Conservation (phyloP, 306 rosid species). For the Cyclanthera cordifolia region DNA sequence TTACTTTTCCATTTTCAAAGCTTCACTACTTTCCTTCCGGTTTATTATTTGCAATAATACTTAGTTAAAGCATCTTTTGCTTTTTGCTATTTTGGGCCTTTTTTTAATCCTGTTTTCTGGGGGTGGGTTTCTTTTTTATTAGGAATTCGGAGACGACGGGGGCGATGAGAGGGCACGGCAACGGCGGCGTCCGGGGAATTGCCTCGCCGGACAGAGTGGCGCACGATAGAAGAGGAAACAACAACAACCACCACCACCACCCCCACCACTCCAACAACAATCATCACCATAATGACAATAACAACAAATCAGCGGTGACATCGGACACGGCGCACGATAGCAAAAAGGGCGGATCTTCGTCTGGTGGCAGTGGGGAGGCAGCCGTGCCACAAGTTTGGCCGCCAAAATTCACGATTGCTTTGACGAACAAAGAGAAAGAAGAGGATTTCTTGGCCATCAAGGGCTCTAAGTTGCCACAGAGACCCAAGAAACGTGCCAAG, state of each 20-base stretch:
- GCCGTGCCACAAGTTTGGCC: slow-evolving; percentile 62
- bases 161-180: slow-evolving; percentile 75
- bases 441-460: slow-evolving; percentile 87
- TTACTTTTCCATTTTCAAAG: neutral
- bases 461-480: slow-evolving; percentile 80
- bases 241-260: slow-evolving; percentile 27
- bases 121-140: slow-evolving; percentile 3
- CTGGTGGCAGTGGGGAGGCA: slow-evolving; percentile 70
- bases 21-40: slow-evolving; percentile 1
- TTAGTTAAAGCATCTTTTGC: neutral
- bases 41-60: slow-evolving; percentile 11
- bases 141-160: slow-evolving; percentile 68
- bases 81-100: neutral
- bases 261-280: slow-evolving; percentile 19
- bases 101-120: neutral
- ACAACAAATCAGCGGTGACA: slow-evolving; percentile 58
- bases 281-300: slow-evolving; percentile 24
- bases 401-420: slow-evolving; percentile 78
- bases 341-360: slow-evolving; percentile 81
- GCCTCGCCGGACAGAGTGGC: slow-evolving; percentile 77
- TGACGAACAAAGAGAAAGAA: slow-evolving; percentile 89
- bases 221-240: slow-evolving; percentile 64
- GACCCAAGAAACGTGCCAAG: slow-evolving; percentile 87
- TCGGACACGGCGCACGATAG: slow-evolving; percentile 90
- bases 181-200: slow-evolving; percentile 67